These are phyloP conservation scores for Favolaschia claudopus DNA, from an alignment of 768 basidiomycete genomes.

Conservation along the genomic window DNA sequence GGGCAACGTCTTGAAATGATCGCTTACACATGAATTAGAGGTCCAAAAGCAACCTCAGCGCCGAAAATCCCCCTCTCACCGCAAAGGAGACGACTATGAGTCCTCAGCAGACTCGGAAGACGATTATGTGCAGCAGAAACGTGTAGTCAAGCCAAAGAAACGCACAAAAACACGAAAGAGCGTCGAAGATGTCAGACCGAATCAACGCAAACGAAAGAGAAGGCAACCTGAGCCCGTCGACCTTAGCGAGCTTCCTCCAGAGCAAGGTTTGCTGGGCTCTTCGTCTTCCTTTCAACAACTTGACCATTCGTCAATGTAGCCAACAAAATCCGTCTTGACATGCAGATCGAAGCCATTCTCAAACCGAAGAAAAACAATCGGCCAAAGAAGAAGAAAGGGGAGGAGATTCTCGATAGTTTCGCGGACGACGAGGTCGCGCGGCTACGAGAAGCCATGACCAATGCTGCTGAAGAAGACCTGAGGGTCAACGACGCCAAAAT, in stretches of 20 bases:
- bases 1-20: slow-evolving; percentile 6
- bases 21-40: slow-evolving; percentile 37
- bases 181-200: slow-evolving; percentile 36
- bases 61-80: slow-evolving; percentile 44
- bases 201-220: slow-evolving; percentile 62
- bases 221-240: slow-evolving; percentile 69
- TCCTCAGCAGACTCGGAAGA: slow-evolving; percentile 58
- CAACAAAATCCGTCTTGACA: slow-evolving; percentile 78
- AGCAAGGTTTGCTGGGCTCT: slow-evolving; percentile 63
- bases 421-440: slow-evolving; percentile 91
- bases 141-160: slow-evolving; percentile 43
- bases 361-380: slow-evolving; percentile 78
- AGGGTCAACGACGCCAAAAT: slow-evolving; percentile 79
- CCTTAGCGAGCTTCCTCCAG: slow-evolving; percentile 72
- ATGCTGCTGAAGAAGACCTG: slow-evolving; percentile 85
- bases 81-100: slow-evolving; percentile 65
- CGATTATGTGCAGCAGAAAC: slow-evolving; percentile 54
- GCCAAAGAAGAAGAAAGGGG: slow-evolving; percentile 77
- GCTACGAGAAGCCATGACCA: slow-evolving; percentile 89
- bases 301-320: slow-evolving; percentile 50
- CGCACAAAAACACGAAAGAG: slow-evolving; percentile 33
- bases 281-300: not conserved
- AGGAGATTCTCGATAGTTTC: slow-evolving; percentile 83
- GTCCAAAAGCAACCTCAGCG: slow-evolving; percentile 50
- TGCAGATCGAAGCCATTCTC: slow-evolving; percentile 86